A percentile compares a stretch with the other conserved stretches of the same genome.
Evolutionary conservation across 805 yeast genomes (phyloP).

Genomic region (Ogataea nonfermentans): DNA sequence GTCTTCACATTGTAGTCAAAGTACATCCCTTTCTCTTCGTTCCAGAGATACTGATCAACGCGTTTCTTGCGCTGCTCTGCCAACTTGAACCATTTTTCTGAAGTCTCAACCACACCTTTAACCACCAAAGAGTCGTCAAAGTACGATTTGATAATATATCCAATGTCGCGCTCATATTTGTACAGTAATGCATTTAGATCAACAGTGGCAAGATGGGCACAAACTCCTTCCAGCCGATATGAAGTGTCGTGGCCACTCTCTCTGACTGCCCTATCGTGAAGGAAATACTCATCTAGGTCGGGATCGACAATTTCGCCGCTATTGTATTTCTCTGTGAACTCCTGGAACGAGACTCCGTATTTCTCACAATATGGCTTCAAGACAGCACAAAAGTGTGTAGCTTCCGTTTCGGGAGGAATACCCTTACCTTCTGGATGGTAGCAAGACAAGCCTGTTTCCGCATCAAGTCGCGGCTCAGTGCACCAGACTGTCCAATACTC

Average conservation of each 20-base stretch:
- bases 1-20: slow-evolving; percentile 77
- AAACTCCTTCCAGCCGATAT: slow-evolving; percentile 83
- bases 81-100: slow-evolving; percentile 58
- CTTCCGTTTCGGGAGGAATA: slow-evolving; percentile 96
- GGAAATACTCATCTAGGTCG: slow-evolving; percentile 79
- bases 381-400: slow-evolving; percentile 77
- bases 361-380: slow-evolving; percentile 68
- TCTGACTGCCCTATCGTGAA: slow-evolving; percentile 92
- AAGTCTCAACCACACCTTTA: slow-evolving; percentile 43
- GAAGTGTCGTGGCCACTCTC: slow-evolving; percentile 97
- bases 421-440: slow-evolving; percentile 90
- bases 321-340: slow-evolving; percentile 71
- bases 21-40: slow-evolving; percentile 70
- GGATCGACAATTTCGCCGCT: slow-evolving; percentile 66
- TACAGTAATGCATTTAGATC: slow-evolving; percentile 83
- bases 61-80: slow-evolving; percentile 53
- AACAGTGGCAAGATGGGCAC: slow-evolving; percentile 87
- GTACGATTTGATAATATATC: slow-evolving; percentile 52
- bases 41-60: slow-evolving; percentile 78
- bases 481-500: slow-evolving; percentile 87
- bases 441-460: slow-evolving; percentile 74
- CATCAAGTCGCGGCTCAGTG: slow-evolving; percentile 68
- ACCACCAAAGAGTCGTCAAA: slow-evolving; percentile 49
- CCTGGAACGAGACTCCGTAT: slow-evolving; percentile 53
- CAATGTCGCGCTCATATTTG: slow-evolving; percentile 88